Base-by-base conservation (phyloP, 2,329 filamentous ascomycete species). In the Nigrospora oryzae region DNA sequence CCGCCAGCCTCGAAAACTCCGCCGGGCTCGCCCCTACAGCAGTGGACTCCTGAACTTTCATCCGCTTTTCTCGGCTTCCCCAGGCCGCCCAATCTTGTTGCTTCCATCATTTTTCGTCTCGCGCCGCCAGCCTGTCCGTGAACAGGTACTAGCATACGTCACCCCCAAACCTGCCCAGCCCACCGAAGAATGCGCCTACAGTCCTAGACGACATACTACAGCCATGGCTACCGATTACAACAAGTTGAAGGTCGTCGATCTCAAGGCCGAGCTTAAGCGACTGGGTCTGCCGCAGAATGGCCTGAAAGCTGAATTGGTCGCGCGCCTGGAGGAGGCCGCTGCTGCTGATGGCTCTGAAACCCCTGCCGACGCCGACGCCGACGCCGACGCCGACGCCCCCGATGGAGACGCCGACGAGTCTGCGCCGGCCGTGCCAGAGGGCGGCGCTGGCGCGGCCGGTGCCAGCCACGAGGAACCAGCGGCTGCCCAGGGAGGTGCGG, bases 181-280 rank as follows among this genome's bases (percentile, higher is more conserved):
- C 34, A 6, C 43, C 41, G 13, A 7, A 48, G 47, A 40, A 42
- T 28, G 43, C 43, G 38, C 44, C 44, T 37, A 36, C 43, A 44
- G 36, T 36, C 35, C 36, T 45, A 28, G 36, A 31, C 40, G 37
- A 38, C 53, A 13, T 19, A 17, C 31, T n/a, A 17, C 28, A 46
- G 65, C 48, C 50, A 76, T 74, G 71, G 58, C 64, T 39, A 64
- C 66, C 42, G 74, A 77, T 53, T 79, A 73, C 68, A 65, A 63
- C 49, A 74, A 68, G 63, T 74, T 83, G 57, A 90, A 86, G 66
- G 86, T 91, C 50, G 71, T 81, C 32, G 84, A 89, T 56, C 74
- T 91, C 47, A 85, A 83, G 63, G 78, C 79, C 17, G 84, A 89
- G 68, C 73, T 90, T 36, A 89, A 86, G 65, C 73, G 71, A 47